Evolutionary conservation across 73 alveolate species (phyloP).

Genomic region (Durusdinium trenchii): DNA sequence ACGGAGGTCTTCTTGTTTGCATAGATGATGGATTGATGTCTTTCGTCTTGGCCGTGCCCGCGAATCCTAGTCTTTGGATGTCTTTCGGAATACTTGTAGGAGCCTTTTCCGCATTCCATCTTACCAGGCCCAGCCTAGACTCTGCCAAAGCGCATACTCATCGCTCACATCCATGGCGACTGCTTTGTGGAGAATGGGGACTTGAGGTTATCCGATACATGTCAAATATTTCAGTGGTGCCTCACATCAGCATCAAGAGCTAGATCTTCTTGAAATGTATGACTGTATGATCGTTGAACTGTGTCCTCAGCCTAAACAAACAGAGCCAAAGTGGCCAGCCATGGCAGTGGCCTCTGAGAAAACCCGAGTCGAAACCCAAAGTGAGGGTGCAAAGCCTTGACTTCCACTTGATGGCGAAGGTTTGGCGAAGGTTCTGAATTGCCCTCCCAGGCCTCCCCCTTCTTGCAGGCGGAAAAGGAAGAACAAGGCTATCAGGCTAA

Average conservation of each 20-base stretch:
- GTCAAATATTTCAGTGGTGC: no score
- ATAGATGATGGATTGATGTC: background rate
- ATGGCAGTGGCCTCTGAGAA: background rate
- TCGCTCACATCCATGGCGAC: slow-evolving; percentile 42
- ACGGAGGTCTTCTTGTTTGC: background rate
- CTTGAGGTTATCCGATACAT: no score
- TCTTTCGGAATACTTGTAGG: background rate
- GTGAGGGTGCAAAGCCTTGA: no score
- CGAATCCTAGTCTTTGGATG: no score
- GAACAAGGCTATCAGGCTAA: no score
- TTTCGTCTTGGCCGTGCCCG: background rate
- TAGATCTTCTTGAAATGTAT: no score
- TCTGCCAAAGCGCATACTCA: slow-evolving; percentile 56
- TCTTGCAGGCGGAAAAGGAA: no score
- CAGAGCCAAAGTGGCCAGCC: background rate
- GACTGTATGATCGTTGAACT: no score
- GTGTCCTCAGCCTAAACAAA: background rate
- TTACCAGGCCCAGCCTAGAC: slow-evolving; percentile 5
- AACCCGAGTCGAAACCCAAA: background rate
- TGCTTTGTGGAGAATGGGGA: background rate
- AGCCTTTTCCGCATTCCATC: background rate
- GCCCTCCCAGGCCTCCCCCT: no score
- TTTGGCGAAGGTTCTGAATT: no score
- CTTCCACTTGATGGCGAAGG: no score
- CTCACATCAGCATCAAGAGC: no score